Percentiles rank a stretch among this genome's conserved stretches.
Conservation (phyloP, 1,284 basidiomycete species). For the Takashimella koratensis region DNA sequence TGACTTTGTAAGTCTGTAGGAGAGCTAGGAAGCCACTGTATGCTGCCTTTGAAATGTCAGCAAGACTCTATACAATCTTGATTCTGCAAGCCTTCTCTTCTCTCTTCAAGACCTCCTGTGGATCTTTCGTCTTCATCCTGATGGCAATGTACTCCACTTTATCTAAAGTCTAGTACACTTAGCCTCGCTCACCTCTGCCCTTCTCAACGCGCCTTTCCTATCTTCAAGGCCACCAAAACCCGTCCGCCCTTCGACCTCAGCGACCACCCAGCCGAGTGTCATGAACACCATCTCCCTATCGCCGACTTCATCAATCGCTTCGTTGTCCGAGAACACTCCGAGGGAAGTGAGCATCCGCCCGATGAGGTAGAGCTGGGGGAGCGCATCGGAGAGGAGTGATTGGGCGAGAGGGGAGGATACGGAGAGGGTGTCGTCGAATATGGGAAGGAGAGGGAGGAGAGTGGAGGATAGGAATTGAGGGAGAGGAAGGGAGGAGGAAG, state of each 20-base stretch:
- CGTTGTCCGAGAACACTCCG: slow-evolving; percentile 80
- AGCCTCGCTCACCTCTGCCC: background rate
- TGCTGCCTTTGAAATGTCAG: slow-evolving; percentile 55
- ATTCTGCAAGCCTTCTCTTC: too few species aligned
- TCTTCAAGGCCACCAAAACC: slow-evolving; percentile 59
- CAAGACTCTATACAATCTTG: too few species aligned
- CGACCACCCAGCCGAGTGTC: slow-evolving; percentile 66
- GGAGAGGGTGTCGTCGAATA: slow-evolving; percentile 40
- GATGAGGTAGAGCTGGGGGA: slow-evolving; percentile 46
- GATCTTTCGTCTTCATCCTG: too few species aligned
- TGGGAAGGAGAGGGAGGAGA: slow-evolving; percentile 34
- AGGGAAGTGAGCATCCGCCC: slow-evolving; percentile 50
- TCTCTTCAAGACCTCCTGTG: too few species aligned
- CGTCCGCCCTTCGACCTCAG: slow-evolving; percentile 68
- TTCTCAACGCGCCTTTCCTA: slow-evolving; percentile 53
- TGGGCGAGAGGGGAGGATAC: slow-evolving; percentile 25
- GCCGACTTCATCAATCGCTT: slow-evolving; percentile 75
- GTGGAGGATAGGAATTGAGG: slow-evolving; percentile 41
- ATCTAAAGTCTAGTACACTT: too few species aligned
- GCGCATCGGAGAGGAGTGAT: slow-evolving; percentile 21
- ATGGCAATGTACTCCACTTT: too few species aligned
- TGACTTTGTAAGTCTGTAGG: slow-evolving; percentile 66
- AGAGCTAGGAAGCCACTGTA: slow-evolving; percentile 57
- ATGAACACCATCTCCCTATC: slow-evolving; percentile 78
- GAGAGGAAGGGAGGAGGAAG: slow-evolving; percentile 43